Percentiles rank a stretch among this genome's conserved stretches.
Evolutionary conservation across 768 basidiomycete genomes (phyloP).

Genomic region (Plicaturopsis crispa): DNA sequence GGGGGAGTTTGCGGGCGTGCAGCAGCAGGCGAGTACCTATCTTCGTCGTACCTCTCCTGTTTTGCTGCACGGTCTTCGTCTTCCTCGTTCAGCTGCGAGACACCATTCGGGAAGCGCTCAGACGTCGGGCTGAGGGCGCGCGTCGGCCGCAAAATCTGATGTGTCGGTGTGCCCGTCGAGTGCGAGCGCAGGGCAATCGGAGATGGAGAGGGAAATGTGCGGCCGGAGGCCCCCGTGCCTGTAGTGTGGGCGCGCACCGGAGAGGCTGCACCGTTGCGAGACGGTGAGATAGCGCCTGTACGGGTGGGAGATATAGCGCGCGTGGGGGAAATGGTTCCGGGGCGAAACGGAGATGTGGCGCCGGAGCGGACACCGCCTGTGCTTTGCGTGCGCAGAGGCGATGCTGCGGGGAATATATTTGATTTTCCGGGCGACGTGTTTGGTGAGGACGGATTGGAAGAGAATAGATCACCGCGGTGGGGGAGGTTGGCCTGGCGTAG

Average conservation of each 20-base stretch:
- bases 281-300: no score
- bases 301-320: conserved; percentile 8
- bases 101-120: conserved; percentile 7
- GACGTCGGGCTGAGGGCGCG: conserved; percentile 6
- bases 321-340: conserved; percentile 15
- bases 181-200: conserved; percentile 35
- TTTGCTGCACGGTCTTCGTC: conserved; percentile 21
- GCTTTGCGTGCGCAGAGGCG: no score
- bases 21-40: conserved; percentile 3
- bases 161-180: conserved; percentile 31
- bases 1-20: conserved; percentile 20
- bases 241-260: conserved; percentile 20
- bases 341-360: no score
- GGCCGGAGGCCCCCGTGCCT: conserved; percentile 10
- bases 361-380: no score
- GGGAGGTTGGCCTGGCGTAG: conserved; percentile 68
- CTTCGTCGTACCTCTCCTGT: conserved; percentile 5
- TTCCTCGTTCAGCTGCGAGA: conserved; percentile 6
- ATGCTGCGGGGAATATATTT: no score
- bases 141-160: no score
- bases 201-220: conserved; percentile 16
- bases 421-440: neutral
- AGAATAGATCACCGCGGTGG: conserved; percentile 33
- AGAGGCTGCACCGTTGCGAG: no score
- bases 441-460: no score